Evolutionary conservation across 768 basidiomycete species (phyloP).

Genomic region (Tephrocybe sp.): DNA sequence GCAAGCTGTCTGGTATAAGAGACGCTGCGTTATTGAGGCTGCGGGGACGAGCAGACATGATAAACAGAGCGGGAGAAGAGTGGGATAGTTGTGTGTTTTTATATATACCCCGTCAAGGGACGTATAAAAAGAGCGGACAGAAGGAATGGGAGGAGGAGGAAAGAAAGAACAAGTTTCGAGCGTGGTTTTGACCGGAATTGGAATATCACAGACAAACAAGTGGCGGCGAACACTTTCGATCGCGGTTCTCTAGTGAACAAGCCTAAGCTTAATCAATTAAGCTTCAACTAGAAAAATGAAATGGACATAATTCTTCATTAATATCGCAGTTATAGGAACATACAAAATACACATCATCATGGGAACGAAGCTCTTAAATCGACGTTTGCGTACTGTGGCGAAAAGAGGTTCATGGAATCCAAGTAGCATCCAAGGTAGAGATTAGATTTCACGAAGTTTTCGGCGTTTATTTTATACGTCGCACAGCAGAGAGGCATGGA

Average conservation of each 20-base stretch:
- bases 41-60: slow-evolving; percentile 28
- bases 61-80: slow-evolving; percentile 25
- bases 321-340: too few species aligned
- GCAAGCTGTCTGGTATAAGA: slow-evolving; percentile 71
- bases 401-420: too few species aligned
- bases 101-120: slow-evolving; percentile 43
- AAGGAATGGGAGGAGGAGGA: slow-evolving; percentile 21
- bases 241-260: not conserved
- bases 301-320: too few species aligned
- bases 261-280: too few species aligned
- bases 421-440: too few species aligned
- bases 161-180: not conserved
- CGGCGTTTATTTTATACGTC: too few species aligned
- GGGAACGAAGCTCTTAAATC: too few species aligned
- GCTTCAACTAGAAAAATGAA: too few species aligned
- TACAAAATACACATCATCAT: too few species aligned
- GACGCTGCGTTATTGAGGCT: slow-evolving; percentile 68
- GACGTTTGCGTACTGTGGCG: too few species aligned
- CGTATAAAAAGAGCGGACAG: slow-evolving; percentile 29
- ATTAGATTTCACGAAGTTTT: too few species aligned
- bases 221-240: slow-evolving; percentile 17
- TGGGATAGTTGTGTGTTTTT: slow-evolving; percentile 32
- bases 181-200: slow-evolving; percentile 11
- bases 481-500: too few species aligned
- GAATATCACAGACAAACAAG: slow-evolving; percentile 22